Base-by-base conservation (phyloP, 78 protist species). In the Dictyostelium citrinum region DNA sequence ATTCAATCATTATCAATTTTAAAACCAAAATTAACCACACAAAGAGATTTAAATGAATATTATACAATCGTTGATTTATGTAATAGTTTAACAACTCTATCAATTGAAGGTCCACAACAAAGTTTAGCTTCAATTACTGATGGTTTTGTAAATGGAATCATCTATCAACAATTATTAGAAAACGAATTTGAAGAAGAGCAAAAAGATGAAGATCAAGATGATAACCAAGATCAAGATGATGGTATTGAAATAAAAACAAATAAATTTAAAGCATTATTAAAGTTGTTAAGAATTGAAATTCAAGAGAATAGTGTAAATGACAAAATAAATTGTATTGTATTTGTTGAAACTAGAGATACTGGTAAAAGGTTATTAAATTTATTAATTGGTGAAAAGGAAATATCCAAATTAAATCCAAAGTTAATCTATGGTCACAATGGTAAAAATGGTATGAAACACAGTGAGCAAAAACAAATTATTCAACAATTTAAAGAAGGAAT, bases 361-460 rank as follows among this genome's bases (percentile, higher is more conserved):
- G 68, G 64, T 55, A 41, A 55, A 55, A 33, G 58, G 22, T 55
- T 79, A 10, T 0, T 55, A 29, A 31, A 24, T 16, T 9, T 76
- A 67, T 27, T 88, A 11, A 78, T 29, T 16, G 39, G 58, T 14
- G 83, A 85, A 1, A 29, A 37, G 1, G 20, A 35, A 3, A 55
- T 51, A 0, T 22, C 14, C 0, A 12, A 20, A 20, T 43, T 78
- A 11, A 78, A 78, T 22, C 51, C 84, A 31, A 55, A 78, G 10
- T 22, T 67, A 12, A 29, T 88, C 5, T 27, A 78, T 46, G 93
- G 93, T 10, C 84, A 77, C 27, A 46, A 33, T 78, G 60, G 68
- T 5, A 76, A 33, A 16, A 78, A 75, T 88, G 93, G 93, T 29
- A 88, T 88, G 93, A 72, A 58, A 33, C 14, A 60, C 2, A 58